phyloP scores from a whole-genome alignment of 257 asterid species.

The Solanum sparsipilum region DNA sequence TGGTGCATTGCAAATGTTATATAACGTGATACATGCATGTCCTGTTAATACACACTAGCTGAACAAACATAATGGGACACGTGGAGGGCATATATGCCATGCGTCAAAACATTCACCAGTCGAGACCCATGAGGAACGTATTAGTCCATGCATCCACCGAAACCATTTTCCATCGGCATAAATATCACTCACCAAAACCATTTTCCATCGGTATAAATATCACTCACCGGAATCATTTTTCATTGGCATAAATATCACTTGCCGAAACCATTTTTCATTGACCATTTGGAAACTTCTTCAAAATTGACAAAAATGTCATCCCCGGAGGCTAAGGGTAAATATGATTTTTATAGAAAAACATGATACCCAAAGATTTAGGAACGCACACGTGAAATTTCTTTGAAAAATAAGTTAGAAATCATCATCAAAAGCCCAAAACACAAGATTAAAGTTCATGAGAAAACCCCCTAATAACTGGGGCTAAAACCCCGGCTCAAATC shows the following conservation, averaged over 20 bases:
- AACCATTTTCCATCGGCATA: not conserved
- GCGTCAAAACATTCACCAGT: too few species aligned
- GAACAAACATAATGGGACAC: not conserved
- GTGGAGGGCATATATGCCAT: not conserved
- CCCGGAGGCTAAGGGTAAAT: not conserved
- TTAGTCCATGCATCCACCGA: not conserved
- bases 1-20: not conserved
- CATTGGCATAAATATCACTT: not conserved
- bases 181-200: not conserved
- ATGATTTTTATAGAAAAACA: not conserved
- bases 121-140: not conserved
- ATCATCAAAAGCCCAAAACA: not conserved
- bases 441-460: not conserved
- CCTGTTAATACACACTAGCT: not conserved
- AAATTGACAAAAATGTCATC: not conserved
- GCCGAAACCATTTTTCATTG: not conserved
- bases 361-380: not conserved
- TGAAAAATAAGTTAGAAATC: not conserved
- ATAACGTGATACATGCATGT: not conserved
- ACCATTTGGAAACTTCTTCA: not conserved
- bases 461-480: not conserved
- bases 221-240: not conserved
- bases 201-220: too few species aligned
- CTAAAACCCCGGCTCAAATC: not conserved
- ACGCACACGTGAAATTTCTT: not conserved